Percentiles rank a stretch among this genome's conserved stretches.
Evolutionary conservation across 2,329 filamentous ascomycete species (phyloP).

Genomic region (Claviceps purpurea): DNA sequence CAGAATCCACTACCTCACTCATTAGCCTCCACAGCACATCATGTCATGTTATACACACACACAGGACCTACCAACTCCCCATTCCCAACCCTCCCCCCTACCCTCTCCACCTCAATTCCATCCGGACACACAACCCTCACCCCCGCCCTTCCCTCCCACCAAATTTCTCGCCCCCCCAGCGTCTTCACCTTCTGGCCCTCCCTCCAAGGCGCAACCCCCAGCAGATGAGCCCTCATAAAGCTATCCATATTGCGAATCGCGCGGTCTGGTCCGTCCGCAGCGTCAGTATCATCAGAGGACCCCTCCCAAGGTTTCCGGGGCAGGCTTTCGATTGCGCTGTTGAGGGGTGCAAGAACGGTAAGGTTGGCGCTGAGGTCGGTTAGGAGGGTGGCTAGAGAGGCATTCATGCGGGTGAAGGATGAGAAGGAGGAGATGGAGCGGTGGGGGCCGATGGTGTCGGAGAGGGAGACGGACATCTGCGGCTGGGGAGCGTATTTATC

Average conservation of each 20-base stretch:
- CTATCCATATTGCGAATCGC: conserved; percentile 62
- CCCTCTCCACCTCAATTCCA: conserved; percentile 59
- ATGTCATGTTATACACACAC: background rate
- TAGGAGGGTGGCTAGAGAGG: conserved; percentile 54
- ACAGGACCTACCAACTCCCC: conserved; percentile 54
- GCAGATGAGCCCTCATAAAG: conserved; percentile 77
- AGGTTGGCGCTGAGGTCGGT: conserved; percentile 54
- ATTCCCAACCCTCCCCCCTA: conserved; percentile 68
- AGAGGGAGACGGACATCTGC: conserved; percentile 49
- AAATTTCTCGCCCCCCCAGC: conserved; percentile 51
- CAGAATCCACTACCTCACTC: conserved; percentile 46
- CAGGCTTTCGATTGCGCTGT: conserved; percentile 63
- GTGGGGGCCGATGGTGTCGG: conserved; percentile 71
- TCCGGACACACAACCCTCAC: conserved; percentile 66
- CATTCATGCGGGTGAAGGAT: conserved; percentile 63
- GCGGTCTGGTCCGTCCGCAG: conserved; percentile 58
- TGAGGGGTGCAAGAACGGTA: conserved; percentile 78
- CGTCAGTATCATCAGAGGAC: conserved; percentile 50
- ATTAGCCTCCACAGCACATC: background rate
- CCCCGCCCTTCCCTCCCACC: conserved; percentile 65
- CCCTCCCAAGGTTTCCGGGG: conserved; percentile 82
- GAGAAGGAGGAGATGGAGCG: conserved; percentile 76
- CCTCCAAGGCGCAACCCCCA: conserved; percentile 57
- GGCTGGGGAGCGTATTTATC: conserved; percentile 3
- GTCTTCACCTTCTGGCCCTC: conserved; percentile 54